Conservation (phyloP, 768 basidiomycete species). For the Hebeloma cylindrosporum region DNA sequence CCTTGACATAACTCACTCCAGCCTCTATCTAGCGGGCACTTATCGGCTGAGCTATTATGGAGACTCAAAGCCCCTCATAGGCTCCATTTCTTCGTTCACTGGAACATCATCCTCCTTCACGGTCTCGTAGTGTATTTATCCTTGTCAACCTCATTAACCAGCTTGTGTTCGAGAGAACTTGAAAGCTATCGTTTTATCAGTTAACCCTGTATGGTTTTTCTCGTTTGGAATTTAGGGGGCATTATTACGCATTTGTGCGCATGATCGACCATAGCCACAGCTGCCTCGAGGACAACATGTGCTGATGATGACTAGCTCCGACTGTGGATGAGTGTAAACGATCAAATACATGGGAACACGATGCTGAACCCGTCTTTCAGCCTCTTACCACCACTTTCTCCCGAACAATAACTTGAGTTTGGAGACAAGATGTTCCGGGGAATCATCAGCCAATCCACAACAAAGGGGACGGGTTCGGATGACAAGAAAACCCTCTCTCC, state of each 20-base stretch:
- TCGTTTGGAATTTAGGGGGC: background rate
- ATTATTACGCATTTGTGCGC: constrained; percentile 6
- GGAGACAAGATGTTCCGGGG: constrained; percentile 45
- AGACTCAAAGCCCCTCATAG: constrained; percentile 70
- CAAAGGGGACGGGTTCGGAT: constrained; percentile 28
- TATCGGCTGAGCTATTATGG: constrained; percentile 75
- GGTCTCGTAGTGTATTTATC: constrained; percentile 36
- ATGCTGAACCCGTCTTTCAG: constrained; percentile 5
- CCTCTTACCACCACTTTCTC: constrained; percentile 10
- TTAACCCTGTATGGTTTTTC: background rate
- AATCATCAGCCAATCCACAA: constrained; percentile 40
- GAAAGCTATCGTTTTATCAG: background rate
- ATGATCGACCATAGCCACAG: constrained; percentile 12
- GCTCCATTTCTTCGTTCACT: constrained; percentile 61
- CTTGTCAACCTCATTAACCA: constrained; percentile 7
- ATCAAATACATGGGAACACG: constrained; percentile 1
- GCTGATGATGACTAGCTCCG: constrained; percentile 20
- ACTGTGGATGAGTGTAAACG: constrained; percentile 11
- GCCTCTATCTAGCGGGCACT: constrained; percentile 71
- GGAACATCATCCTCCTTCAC: constrained; percentile 65
- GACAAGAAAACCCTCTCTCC: constrained; percentile 48
- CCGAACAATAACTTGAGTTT: no score
- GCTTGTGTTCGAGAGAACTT: background rate
- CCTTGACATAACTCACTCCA: no score
- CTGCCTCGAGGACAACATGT: constrained; percentile 42